phyloP scores from a whole-genome alignment of 2,329 filamentous ascomycete species.

The Alternaria sp. region DNA sequence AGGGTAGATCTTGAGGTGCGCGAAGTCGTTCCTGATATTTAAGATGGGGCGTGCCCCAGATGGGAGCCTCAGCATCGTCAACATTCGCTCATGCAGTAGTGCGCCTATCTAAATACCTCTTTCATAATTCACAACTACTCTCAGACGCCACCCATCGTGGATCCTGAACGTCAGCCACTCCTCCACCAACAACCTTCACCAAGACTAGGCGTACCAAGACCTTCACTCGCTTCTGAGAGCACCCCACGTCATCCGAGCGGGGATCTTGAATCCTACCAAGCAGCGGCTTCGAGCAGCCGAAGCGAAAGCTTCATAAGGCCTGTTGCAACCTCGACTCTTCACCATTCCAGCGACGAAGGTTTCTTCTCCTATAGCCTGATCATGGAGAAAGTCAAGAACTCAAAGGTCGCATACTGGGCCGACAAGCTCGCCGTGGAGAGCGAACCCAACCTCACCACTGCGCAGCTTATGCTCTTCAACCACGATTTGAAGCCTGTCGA shows the following conservation, averaged over 20 bases:
- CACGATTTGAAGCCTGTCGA: constrained; percentile 80
- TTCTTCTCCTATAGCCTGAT: constrained; percentile 14
- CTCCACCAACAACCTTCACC: constrained; percentile 20
- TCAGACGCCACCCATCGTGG: constrained; percentile 17
- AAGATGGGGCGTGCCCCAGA: constrained; percentile 18
- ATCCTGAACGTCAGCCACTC: constrained; percentile 34
- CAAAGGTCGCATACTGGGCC: constrained; percentile 48
- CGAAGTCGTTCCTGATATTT: constrained; percentile 7
- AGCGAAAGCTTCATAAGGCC: constrained; percentile 28
- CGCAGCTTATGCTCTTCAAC: constrained; percentile 88
- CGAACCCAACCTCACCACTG: constrained; percentile 77
- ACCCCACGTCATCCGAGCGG: constrained; percentile 40
- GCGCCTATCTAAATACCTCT: not conserved
- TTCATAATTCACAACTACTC: not conserved
- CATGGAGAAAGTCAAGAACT: constrained; percentile 52
- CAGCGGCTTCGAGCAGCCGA: constrained; percentile 24
- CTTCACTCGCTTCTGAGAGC: constrained; percentile 18
- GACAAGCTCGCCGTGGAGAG: constrained; percentile 73
- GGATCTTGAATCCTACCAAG: constrained; percentile 29
- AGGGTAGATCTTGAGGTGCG: not conserved
- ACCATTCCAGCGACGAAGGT: constrained; percentile 24
- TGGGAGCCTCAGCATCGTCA: not conserved
- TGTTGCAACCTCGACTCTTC: constrained; percentile 17
- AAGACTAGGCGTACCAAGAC: constrained; percentile 20
- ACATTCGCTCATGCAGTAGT: not conserved